These are phyloP conservation scores for Symbiodinium natans DNA, from an alignment of 73 alveolate genomes.

Conservation along the genomic window DNA sequence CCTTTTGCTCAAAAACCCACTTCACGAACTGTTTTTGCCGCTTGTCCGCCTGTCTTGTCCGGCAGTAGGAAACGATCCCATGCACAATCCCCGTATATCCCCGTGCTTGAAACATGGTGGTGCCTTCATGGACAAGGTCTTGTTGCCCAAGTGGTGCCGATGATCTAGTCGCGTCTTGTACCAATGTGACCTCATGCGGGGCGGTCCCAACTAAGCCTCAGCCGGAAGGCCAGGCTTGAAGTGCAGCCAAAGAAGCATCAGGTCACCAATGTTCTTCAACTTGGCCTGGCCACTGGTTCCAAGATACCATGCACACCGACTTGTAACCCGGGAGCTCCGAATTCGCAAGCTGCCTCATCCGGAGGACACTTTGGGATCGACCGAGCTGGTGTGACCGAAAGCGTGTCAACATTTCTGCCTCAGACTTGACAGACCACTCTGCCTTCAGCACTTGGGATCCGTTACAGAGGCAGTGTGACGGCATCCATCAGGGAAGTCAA, in stretches of 20 bases:
- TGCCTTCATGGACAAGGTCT: slow-evolving; percentile 80
- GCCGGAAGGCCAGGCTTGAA: too few species aligned
- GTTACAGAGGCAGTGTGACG: too few species aligned
- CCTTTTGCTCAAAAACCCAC: slow-evolving; percentile 86
- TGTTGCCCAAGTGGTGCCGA: slow-evolving; percentile 61
- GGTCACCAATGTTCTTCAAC: slow-evolving; percentile 79
- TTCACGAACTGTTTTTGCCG: slow-evolving; percentile 79
- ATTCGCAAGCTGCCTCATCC: slow-evolving; percentile 85
- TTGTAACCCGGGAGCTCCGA: too few species aligned
- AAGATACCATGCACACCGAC: too few species aligned
- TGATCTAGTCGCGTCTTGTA: slow-evolving; percentile 55
- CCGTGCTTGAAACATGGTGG: background rate
- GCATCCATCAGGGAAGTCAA: too few species aligned
- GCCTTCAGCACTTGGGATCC: too few species aligned
- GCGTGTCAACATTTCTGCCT: slow-evolving; percentile 87
- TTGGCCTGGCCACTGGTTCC: slow-evolving; percentile 66
- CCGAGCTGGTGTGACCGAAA: slow-evolving; percentile 35
- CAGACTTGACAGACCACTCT: too few species aligned
- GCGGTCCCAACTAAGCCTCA: background rate
- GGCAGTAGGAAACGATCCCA: background rate
- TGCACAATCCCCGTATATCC: background rate
- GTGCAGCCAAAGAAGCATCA: slow-evolving; percentile 14
- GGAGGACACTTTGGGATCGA: slow-evolving; percentile 46
- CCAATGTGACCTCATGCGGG: slow-evolving; percentile 53
- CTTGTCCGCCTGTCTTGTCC: slow-evolving; percentile 50